phyloP scores from a whole-genome alignment of 305 asterid genomes.

The Solanum hybrid region DNA sequence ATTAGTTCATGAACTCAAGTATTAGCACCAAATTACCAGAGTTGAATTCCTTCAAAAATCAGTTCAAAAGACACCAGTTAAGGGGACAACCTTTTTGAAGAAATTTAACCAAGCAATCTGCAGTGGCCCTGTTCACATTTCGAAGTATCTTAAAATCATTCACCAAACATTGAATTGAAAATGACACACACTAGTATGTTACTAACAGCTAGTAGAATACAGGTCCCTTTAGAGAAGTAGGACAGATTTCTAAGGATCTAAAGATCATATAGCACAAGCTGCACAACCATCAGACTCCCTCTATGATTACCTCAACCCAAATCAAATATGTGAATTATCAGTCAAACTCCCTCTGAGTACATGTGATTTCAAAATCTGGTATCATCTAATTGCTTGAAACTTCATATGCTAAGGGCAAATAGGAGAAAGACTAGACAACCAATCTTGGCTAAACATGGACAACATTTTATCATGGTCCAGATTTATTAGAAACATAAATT shows the following conservation, averaged over 20 bases:
- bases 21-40: background rate
- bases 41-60: background rate
- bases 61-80: constrained; percentile 8
- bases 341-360: background rate
- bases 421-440: background rate
- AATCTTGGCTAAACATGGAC: background rate
- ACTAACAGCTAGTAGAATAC: background rate
- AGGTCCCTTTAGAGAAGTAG: background rate
- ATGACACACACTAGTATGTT: background rate
- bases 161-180: background rate
- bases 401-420: background rate
- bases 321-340: background rate
- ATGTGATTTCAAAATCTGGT: background rate
- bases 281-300: background rate
- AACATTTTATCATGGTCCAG: background rate
- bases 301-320: background rate
- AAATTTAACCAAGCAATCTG: constrained; percentile 55
- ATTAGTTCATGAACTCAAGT: background rate
- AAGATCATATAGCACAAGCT: background rate
- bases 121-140: constrained; percentile 42
- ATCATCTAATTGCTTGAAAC: background rate
- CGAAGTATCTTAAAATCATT: constrained; percentile 7
- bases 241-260: background rate
- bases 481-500: background rate
- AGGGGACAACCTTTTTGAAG: constrained; percentile 48